Conservation (phyloP, 768 basidiomycete genomes). For the Leccinum barrowsii region DNA sequence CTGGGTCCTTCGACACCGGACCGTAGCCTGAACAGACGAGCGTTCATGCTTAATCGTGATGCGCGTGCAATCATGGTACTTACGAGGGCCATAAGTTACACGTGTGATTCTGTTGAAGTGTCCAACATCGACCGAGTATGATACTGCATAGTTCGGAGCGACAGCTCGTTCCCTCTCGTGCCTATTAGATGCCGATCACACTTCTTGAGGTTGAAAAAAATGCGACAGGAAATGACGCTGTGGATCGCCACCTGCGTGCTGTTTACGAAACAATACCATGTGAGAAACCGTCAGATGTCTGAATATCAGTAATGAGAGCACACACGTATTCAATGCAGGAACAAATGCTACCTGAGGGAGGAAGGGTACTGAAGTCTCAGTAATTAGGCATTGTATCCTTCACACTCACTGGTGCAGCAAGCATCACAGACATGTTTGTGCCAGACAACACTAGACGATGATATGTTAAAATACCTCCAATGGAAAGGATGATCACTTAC, state of each 20-base stretch:
- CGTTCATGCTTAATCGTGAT: too few relatives aligned
- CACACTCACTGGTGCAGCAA: slow-evolving; percentile 20
- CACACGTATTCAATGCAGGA: slow-evolving; percentile 22
- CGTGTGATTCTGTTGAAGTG: background rate
- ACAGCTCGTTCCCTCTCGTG: background rate
- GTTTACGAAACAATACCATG: background rate
- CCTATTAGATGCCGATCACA: slow-evolving; percentile 5
- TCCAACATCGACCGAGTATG: background rate
- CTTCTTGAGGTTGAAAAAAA: slow-evolving; percentile 10
- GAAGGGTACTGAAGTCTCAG: background rate
- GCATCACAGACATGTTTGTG: slow-evolving; percentile 13
- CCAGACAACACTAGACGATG: slow-evolving; percentile 10
- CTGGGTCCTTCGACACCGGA: too few relatives aligned
- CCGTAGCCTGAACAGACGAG: too few relatives aligned
- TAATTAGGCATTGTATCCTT: background rate
- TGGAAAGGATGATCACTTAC: slow-evolving; percentile 1
- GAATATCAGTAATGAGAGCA: background rate
- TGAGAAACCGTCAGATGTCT: background rate
- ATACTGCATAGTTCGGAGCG: slow-evolving; percentile 9
- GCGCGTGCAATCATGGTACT: too few relatives aligned
- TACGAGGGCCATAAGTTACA: too few relatives aligned
- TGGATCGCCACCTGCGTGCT: slow-evolving; percentile 30
- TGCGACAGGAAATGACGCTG: slow-evolving; percentile 19
- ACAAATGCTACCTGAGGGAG: slow-evolving; percentile 11
- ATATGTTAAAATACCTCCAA: background rate